Evolutionary conservation across 1,284 basidiomycete species (phyloP).

Genomic region (Tremellales sp.): DNA sequence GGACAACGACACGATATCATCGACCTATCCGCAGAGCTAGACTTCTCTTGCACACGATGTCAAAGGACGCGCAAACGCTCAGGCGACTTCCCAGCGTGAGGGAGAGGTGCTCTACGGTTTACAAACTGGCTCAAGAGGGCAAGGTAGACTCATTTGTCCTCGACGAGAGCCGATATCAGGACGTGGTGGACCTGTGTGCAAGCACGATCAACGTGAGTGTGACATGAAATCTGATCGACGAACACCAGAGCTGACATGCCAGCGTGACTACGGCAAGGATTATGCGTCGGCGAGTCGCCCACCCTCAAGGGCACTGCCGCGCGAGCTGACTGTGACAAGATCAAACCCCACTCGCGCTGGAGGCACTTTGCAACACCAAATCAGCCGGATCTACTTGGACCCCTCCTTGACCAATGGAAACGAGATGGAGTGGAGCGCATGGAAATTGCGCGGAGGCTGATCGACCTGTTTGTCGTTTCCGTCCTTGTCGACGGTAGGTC

Average conservation of each 20-base stretch:
- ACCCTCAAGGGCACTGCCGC: not conserved
- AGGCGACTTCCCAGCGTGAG: not conserved
- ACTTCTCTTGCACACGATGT: too few species aligned
- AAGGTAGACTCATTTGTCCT: conserved; percentile 82
- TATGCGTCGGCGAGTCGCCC: conserved; percentile 56
- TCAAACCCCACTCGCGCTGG: conserved; percentile 75
- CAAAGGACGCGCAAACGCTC: not conserved
- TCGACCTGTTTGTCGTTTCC: conserved; percentile 89
- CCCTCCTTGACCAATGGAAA: conserved; percentile 5
- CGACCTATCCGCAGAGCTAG: too few species aligned
- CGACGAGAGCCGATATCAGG: conserved; percentile 66
- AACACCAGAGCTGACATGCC: not conserved
- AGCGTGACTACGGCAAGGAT: conserved; percentile 78
- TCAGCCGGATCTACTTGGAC: conserved; percentile 45
- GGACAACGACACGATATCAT: too few species aligned
- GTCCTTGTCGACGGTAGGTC: conserved; percentile 55
- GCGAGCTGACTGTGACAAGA: conserved; percentile 16
- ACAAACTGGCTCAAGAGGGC: conserved; percentile 66
- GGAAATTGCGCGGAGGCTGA: conserved; percentile 66
- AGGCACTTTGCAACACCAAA: conserved; percentile 67
- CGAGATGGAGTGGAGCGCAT: conserved; percentile 35
- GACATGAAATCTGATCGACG: too few species aligned
- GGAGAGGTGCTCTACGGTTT: conserved; percentile 51
- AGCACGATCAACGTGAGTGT: conserved; percentile 67
- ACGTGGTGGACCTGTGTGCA: conserved; percentile 75